A percentile compares a stretch with the other conserved stretches of the same genome.
phyloP scores from a whole-genome alignment of 257 asterid genomes.

The Lycium barbarum region DNA sequence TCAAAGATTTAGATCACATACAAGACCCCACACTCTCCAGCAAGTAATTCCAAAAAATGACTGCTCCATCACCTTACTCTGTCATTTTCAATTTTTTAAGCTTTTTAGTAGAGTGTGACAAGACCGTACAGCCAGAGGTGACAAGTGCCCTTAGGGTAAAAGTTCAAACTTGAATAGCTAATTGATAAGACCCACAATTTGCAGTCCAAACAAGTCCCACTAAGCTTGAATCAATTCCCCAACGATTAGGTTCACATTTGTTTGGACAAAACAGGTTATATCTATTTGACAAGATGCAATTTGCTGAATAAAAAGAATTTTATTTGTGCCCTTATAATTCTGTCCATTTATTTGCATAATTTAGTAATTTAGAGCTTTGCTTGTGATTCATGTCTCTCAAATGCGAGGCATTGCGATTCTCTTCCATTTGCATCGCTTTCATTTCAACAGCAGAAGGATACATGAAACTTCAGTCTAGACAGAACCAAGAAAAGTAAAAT shows the following conservation, averaged over 20 bases:
- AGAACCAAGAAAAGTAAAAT: not conserved
- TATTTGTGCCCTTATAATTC: not conserved
- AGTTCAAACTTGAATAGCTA: not conserved
- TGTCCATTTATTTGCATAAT: not conserved
- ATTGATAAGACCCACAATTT: not conserved
- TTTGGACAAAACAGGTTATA: not conserved
- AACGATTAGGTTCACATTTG: not conserved
- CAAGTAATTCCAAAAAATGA: conserved; percentile 6
- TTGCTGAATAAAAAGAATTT: not conserved
- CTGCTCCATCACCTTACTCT: not conserved
- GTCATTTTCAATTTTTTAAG: not conserved
- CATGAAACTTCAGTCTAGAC: not conserved
- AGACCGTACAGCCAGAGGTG: not conserved
- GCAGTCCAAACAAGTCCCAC: not conserved
- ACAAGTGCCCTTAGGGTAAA: not conserved
- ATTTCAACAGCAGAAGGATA: conserved; percentile 8
- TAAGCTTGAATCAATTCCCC: not conserved
- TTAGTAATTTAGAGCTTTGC: not conserved
- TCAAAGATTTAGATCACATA: not conserved
- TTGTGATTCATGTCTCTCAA: not conserved
- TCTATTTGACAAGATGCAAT: conserved; percentile 13
- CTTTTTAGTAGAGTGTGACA: not conserved
- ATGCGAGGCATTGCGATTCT: not conserved
- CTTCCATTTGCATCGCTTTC: not conserved
- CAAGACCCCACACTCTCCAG: not conserved